These are phyloP conservation scores for Chiua virens DNA, from an alignment of 768 basidiomycete genomes.

Conservation along the genomic window DNA sequence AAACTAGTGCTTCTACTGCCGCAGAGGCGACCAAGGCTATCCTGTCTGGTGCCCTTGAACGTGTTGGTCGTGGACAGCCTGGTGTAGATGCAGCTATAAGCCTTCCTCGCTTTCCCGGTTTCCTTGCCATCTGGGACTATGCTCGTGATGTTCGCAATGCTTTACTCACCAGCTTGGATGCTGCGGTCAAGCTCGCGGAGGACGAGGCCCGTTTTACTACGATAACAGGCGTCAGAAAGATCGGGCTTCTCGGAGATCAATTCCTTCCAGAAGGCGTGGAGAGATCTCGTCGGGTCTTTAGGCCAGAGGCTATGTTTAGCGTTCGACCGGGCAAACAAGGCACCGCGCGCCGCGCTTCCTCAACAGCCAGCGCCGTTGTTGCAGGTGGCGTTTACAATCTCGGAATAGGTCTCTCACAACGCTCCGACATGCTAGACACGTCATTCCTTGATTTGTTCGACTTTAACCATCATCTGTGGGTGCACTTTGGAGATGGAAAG, in stretches of 20 bases:
- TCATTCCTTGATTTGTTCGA: constrained; percentile 86
- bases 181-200: constrained; percentile 76
- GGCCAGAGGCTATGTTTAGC: constrained; percentile 98
- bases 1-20: constrained; percentile 59
- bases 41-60: constrained; percentile 68
- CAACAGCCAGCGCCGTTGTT: constrained; percentile 52
- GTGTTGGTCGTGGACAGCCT: constrained; percentile 73
- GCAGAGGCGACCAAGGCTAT: constrained; percentile 53
- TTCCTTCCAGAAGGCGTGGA: constrained; percentile 83
- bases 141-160: constrained; percentile 74
- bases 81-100: constrained; percentile 51
- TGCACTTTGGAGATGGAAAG: constrained; percentile 61
- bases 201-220: constrained; percentile 77
- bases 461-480: constrained; percentile 72
- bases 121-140: constrained; percentile 84
- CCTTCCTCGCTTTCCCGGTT: constrained; percentile 82
- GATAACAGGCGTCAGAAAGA: constrained; percentile 59
- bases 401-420: constrained; percentile 77
- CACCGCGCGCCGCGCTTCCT: constrained; percentile 35
- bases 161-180: constrained; percentile 79
- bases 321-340: constrained; percentile 44
- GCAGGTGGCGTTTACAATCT: constrained; percentile 80
- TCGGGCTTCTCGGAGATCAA: constrained; percentile 68
- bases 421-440: constrained; percentile 76
- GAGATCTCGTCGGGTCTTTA: constrained; percentile 79